Evolutionary conservation across 140 eudicot genomes (phyloP).

Genomic region (Cichorium intybus): DNA sequence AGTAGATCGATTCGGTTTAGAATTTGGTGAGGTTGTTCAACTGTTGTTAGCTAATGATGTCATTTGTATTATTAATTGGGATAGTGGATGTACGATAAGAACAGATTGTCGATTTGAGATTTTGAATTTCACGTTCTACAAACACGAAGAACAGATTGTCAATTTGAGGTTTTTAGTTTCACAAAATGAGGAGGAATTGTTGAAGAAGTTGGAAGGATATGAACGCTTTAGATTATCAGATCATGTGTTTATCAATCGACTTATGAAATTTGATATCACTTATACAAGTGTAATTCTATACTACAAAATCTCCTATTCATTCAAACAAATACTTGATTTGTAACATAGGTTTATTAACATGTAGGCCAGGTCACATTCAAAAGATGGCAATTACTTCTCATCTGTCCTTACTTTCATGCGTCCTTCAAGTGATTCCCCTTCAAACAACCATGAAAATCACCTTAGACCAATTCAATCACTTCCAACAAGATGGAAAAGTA

Average conservation of each 20-base stretch:
- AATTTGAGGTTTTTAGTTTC: background rate
- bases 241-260: background rate
- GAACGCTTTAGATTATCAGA: too few relatives aligned
- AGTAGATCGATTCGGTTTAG: slow-evolving; percentile 13
- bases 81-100: background rate
- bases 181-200: background rate
- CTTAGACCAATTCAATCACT: slow-evolving; percentile 38
- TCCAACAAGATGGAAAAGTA: slow-evolving; percentile 60
- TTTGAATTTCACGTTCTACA: background rate
- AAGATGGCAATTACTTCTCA: slow-evolving; percentile 50
- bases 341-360: slow-evolving; percentile 26
- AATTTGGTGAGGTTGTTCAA: background rate
- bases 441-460: slow-evolving; percentile 29
- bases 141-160: background rate
- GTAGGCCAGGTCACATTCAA: slow-evolving; percentile 63
- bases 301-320: too few relatives aligned
- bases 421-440: slow-evolving; percentile 46
- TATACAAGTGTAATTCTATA: too few relatives aligned
- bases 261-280: too few relatives aligned
- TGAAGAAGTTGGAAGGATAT: too few relatives aligned
- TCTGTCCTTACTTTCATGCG: slow-evolving; percentile 57
- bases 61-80: slow-evolving; percentile 8
- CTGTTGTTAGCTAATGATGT: background rate
- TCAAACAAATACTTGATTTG: slow-evolving; percentile 19
- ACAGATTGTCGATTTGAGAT: slow-evolving; percentile 1